Evolutionary conservation across 164 flowering plant genomes (phyloP), one percentile per base, ranked within the genome.

Genomic region (Macadamia integrifolia): DNA sequence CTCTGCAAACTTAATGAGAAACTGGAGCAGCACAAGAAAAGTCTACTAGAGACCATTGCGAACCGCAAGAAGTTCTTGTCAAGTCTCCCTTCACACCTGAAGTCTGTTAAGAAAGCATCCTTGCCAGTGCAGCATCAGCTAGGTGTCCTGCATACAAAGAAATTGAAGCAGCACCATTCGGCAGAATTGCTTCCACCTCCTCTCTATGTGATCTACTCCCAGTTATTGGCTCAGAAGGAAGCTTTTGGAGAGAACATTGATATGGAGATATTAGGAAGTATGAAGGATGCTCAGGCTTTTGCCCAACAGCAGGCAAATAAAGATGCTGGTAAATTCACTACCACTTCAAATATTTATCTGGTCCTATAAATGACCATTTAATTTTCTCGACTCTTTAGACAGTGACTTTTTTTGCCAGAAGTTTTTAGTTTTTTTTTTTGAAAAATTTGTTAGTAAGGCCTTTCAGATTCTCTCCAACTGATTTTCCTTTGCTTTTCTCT

Each of bases 141-240:
- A 15, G 97, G 99, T 48, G 80, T 89, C 76, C 78, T 67, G 65
- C 93, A 95, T 68, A 79, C 95, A 6, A 88, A 89, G 83, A 92
- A 87, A 71, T 68, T 87, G 59, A 95, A 95, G 87, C 97, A 91
- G 80, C 88, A 81, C 46, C 84, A 85, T 58, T 86, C 76, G 1
- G 96, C 98, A 32, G 98, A 92, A 82, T 73, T 95, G 72, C 96
- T 95, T 71, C 95, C 97, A 62, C 99, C 97, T 60, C 92, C 98
- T 52, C 88, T 95, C 3, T 95, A 86, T 76, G 86, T 95, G 58
- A 78, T 92, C 23, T 92, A 86, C 80, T 92, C 99, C 8, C 98
- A 95, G 80, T 76, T 95, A 48, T 35, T 85, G 75, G 96, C 98
- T 23, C 97, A 91, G 69, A 95, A 90, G 76, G 99, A 95, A 78